A percentile compares a stretch with the other conserved stretches of the same genome.
Conservation (phyloP, 495 filamentous ascomycete species). For the Podospora australis region DNA sequence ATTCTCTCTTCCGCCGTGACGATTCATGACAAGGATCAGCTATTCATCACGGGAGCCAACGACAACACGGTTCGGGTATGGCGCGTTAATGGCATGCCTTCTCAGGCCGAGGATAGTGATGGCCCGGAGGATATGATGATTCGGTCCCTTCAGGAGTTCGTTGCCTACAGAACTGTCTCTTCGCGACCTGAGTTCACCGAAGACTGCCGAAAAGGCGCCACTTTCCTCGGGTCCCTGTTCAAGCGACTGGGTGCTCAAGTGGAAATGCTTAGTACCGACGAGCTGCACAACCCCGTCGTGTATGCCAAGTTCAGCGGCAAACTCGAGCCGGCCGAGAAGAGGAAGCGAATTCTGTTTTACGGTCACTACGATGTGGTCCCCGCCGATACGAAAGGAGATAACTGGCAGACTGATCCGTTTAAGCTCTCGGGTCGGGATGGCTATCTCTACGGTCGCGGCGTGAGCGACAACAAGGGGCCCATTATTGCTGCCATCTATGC, state of each 20-base stretch:
- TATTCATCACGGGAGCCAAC: constrained; percentile 92
- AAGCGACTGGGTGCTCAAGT: constrained; percentile 85
- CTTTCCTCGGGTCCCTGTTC: constrained; percentile 80
- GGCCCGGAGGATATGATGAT: constrained; percentile 66
- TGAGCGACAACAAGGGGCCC: constrained; percentile 95
- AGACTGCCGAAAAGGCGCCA: constrained; percentile 88
- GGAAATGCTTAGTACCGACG: constrained; percentile 70
- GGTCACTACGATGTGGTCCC: constrained; percentile 99
- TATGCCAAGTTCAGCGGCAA: constrained; percentile 79
- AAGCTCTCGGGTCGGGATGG: constrained; percentile 78
- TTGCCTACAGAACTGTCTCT: constrained; percentile 86
- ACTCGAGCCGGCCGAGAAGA: constrained; percentile 42
- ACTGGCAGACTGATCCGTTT: constrained; percentile 86
- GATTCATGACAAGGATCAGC: constrained; percentile 55
- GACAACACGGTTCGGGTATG: constrained; percentile 84
- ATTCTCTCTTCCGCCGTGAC: constrained; percentile 81
- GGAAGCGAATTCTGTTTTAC: constrained; percentile 91
- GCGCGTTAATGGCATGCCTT: constrained; percentile 62
- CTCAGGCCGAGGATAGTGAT: constrained; percentile 24
- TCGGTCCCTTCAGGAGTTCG: constrained; percentile 72
- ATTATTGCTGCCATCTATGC: constrained; percentile 90
- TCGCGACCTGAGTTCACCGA: constrained; percentile 73
- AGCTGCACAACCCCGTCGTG: constrained; percentile 76
- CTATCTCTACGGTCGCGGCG: constrained; percentile 93
- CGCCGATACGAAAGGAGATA: constrained; percentile 67